Conservation (phyloP, 345 rosid genomes). For the Zanthoxylum bungeanum region DNA sequence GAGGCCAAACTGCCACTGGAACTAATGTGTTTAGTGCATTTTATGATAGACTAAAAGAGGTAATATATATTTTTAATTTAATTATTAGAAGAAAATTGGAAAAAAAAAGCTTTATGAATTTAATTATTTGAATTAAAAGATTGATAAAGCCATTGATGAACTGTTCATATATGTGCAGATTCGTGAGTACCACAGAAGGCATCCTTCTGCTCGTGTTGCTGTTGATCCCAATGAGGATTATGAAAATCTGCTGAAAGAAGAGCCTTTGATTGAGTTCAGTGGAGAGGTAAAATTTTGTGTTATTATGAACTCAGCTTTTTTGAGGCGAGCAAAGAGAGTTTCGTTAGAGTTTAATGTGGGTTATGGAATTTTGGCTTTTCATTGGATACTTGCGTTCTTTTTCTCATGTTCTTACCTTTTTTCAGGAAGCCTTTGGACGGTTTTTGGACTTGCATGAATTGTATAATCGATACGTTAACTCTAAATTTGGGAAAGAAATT, state of each 20-base stretch:
- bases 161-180: constrained; percentile 35
- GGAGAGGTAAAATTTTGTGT: constrained; percentile 60
- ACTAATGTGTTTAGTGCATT: constrained; percentile 76
- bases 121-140: too few relatives aligned
- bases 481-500: constrained; percentile 77
- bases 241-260: constrained; percentile 78
- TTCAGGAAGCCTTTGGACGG: constrained; percentile 84
- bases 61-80: constrained; percentile 16
- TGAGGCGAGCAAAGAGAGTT: too few relatives aligned
- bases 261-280: constrained; percentile 74
- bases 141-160: neutral
- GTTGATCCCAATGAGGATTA: constrained; percentile 69
- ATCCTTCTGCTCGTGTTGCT: constrained; percentile 76
- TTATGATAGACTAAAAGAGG: constrained; percentile 95
- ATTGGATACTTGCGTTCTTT: neutral
- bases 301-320: neutral
- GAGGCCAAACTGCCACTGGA: constrained; percentile 77
- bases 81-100: neutral
- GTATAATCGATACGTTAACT: constrained; percentile 76
- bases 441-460: constrained; percentile 89
- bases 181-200: constrained; percentile 87
- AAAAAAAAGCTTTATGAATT: too few relatives aligned
- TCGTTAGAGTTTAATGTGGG: neutral
- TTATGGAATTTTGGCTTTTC: neutral
- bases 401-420: neutral